Percentiles rank a stretch among this genome's conserved stretches.
These are phyloP conservation scores for Neolentinus lepideus DNA, from an alignment of 1,284 basidiomycete species.

Conservation along the genomic window DNA sequence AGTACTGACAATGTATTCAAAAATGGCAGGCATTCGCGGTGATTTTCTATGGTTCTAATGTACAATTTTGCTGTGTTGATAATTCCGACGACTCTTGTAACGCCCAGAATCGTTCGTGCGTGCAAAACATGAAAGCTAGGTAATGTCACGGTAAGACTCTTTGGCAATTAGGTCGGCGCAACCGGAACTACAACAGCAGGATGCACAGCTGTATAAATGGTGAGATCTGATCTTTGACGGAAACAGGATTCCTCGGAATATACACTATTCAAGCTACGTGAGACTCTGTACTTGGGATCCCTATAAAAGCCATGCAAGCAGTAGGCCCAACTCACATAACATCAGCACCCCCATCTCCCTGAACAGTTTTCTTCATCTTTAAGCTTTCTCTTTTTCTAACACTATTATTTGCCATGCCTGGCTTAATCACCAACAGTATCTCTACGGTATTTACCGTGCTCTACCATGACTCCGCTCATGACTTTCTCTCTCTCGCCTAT, in stretches of 20 bases:
- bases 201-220: not conserved
- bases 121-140: too few relatives aligned
- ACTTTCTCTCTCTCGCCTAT: constrained; percentile 35
- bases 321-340: too few relatives aligned
- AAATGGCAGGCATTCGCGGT: too few relatives aligned
- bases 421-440: constrained; percentile 18
- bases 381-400: constrained; percentile 2
- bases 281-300: not conserved
- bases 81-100: too few relatives aligned
- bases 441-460: constrained; percentile 28
- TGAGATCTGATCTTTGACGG: not conserved
- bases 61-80: too few relatives aligned
- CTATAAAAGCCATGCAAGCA: not conserved
- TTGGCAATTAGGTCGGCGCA: not conserved
- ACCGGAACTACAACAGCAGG: not conserved
- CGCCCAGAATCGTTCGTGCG: too few relatives aligned
- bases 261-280: not conserved
- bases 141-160: not conserved
- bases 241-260: not conserved
- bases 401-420: constrained; percentile 20
- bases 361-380: constrained; percentile 1
- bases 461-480: constrained; percentile 32
- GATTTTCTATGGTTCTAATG: too few relatives aligned
- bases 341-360: not conserved
- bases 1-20: not conserved